Conservation (phyloP, 2,329 filamentous ascomycete genomes). For the Colletotrichum musicola region DNA sequence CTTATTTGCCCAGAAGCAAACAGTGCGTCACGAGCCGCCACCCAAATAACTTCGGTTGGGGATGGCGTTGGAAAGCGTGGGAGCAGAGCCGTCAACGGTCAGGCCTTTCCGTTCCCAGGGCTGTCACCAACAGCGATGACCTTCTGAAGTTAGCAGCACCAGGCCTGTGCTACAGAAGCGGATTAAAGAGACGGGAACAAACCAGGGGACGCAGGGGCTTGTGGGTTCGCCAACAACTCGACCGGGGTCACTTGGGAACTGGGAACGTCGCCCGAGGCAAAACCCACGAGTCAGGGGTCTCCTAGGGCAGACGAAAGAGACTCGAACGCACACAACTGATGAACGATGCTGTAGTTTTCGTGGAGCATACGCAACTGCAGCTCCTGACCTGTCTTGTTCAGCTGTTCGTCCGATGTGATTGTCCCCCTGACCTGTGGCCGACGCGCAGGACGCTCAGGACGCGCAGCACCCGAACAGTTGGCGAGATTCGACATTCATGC, state of each 20-base stretch:
- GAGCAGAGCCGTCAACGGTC: not conserved
- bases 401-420: slow-evolving; percentile 29
- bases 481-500: slow-evolving; percentile 33
- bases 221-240: slow-evolving; percentile 5
- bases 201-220: slow-evolving; percentile 13
- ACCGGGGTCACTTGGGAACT: slow-evolving; percentile 7
- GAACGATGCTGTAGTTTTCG: too few relatives aligned
- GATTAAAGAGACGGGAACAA: slow-evolving; percentile 2
- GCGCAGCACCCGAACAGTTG: slow-evolving; percentile 17
- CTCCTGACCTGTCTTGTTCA: slow-evolving; percentile 9
- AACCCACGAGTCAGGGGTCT: slow-evolving; percentile 22
- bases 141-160: not conserved
- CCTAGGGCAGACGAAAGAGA: not conserved
- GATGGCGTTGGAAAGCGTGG: not conserved
- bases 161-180: slow-evolving; percentile 23
- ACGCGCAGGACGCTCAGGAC: not conserved
- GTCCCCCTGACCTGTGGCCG: not conserved
- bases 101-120: not conserved
- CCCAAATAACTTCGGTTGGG: not conserved
- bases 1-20: not conserved
- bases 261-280: slow-evolving; percentile 13
- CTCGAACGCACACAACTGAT: not conserved
- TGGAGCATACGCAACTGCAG: not conserved
- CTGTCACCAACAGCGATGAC: not conserved
- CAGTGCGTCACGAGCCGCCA: not conserved